Percentiles rank a stretch among this genome's conserved stretches.
phyloP scores from a whole-genome alignment of 768 basidiomycete genomes.

The Nidula microcarpa region DNA sequence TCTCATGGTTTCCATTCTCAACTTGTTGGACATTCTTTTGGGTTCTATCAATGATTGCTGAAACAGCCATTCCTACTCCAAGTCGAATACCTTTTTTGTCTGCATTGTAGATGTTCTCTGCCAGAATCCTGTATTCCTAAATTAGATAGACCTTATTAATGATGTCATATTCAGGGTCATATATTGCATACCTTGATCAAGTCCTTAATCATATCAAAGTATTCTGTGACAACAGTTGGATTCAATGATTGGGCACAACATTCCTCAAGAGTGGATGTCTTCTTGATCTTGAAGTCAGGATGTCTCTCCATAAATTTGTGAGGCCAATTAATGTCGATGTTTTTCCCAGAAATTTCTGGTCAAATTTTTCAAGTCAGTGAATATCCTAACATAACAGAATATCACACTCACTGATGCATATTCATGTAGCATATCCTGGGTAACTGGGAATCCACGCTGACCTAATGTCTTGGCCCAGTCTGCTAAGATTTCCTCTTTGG shows the following conservation, averaged over 20 bases:
- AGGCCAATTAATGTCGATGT: not conserved
- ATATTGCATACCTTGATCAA: too few relatives aligned
- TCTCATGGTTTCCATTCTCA: constrained; percentile 20
- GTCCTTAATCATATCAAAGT: not conserved
- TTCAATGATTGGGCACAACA: not conserved
- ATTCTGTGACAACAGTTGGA: not conserved
- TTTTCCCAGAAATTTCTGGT: not conserved
- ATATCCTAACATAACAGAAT: not conserved
- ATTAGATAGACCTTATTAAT: not conserved
- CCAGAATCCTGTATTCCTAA: constrained; percentile 1
- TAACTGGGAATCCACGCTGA: not conserved
- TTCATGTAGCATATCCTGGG: not conserved
- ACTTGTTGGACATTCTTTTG: constrained; percentile 1
- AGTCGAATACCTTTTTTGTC: constrained; percentile 7
- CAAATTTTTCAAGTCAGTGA: not conserved
- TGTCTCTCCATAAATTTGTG: not conserved
- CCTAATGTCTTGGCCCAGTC: not conserved
- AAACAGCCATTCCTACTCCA: constrained; percentile 1
- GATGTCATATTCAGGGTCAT: too few relatives aligned
- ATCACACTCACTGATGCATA: not conserved
- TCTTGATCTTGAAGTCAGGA: not conserved
- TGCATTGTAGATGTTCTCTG: constrained; percentile 7
- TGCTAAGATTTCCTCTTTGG: not conserved
- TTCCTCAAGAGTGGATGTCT: not conserved
- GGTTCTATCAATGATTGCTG: not conserved